A percentile compares a stretch with the other conserved stretches of the same genome.
These are phyloP conservation scores for Ophiocordyceps sinensis DNA, from an alignment of 2,329 filamentous ascomycete species.

Conservation along the genomic window DNA sequence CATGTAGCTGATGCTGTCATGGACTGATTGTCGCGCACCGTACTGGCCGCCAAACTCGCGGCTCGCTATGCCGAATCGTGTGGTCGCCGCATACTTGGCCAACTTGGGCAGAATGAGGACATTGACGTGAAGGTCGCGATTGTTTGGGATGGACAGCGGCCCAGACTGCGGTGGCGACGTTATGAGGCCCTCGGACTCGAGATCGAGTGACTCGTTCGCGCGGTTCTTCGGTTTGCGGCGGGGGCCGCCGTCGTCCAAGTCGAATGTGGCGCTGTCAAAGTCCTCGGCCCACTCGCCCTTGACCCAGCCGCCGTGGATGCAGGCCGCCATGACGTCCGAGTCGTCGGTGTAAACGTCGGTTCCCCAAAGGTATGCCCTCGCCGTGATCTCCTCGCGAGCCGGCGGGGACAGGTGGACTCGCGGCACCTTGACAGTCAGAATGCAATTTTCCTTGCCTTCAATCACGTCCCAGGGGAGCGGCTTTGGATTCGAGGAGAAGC, in stretches of 20 bases:
- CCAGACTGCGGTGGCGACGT: constrained; percentile 40
- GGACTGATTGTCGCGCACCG: constrained; percentile 30
- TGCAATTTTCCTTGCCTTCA: constrained; percentile 71
- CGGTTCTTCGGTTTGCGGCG: constrained; percentile 18
- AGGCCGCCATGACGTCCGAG: constrained; percentile 82
- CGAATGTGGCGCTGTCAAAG: constrained; percentile 55
- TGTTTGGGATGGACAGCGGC: constrained; percentile 48
- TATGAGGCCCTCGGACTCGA: constrained; percentile 28
- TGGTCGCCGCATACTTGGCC: constrained; percentile 59
- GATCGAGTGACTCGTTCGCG: constrained; percentile 14
- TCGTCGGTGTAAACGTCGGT: constrained; percentile 93
- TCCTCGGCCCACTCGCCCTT: constrained; percentile 75
- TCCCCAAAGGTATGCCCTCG: constrained; percentile 73
- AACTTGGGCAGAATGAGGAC: constrained; percentile 70
- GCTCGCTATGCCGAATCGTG: constrained; percentile 68
- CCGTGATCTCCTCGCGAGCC: constrained; percentile 71
- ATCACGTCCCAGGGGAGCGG: constrained; percentile 63
- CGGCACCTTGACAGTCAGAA: constrained; percentile 75
- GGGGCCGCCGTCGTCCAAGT: constrained; percentile 25
- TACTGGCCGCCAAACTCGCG: constrained; percentile 55
- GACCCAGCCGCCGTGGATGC: constrained; percentile 88
- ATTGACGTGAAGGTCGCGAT: constrained; percentile 76
- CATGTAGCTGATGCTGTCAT: constrained; percentile 85
- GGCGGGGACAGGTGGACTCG: constrained; percentile 56
- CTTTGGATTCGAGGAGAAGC: constrained; percentile 43